These are phyloP conservation scores for Suillus americanus DNA, from an alignment of 768 basidiomycete genomes.

Conservation along the genomic window DNA sequence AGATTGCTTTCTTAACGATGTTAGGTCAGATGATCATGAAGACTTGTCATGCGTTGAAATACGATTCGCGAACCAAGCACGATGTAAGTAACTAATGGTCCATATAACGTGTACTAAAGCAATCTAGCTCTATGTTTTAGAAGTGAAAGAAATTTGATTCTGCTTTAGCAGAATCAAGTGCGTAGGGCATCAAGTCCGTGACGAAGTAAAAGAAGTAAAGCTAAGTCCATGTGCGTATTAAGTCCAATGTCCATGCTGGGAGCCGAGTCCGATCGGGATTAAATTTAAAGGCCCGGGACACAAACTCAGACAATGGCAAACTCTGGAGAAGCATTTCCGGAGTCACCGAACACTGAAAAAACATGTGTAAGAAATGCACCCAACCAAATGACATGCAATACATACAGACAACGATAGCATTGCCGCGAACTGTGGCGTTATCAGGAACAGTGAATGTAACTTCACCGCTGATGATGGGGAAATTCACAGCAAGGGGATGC, in stretches of 20 bases:
- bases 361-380: neutral
- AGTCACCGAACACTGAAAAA: slow-evolving; percentile 62
- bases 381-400: slow-evolving; percentile 12
- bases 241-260: neutral
- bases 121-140: slow-evolving; percentile 8
- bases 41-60: neutral
- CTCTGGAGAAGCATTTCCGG: slow-evolving; percentile 56
- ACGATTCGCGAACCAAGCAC: neutral
- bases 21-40: neutral
- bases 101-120: slow-evolving; percentile 12
- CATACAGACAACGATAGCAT: slow-evolving; percentile 68
- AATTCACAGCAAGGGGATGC: slow-evolving; percentile 53
- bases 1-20: neutral
- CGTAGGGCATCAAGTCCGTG: slow-evolving; percentile 1
- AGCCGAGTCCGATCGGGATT: neutral
- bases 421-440: slow-evolving; percentile 35
- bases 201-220: neutral
- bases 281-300: neutral
- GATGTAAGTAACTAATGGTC: slow-evolving; percentile 8
- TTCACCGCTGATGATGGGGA: slow-evolving; percentile 51
- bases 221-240: neutral
- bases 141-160: slow-evolving; percentile 7
- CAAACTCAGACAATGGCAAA: slow-evolving; percentile 49
- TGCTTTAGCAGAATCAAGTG: neutral
- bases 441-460: slow-evolving; percentile 53